phyloP scores from a whole-genome alignment of 2,329 filamentous ascomycete genomes.

The Microcyclospora pomicola region DNA sequence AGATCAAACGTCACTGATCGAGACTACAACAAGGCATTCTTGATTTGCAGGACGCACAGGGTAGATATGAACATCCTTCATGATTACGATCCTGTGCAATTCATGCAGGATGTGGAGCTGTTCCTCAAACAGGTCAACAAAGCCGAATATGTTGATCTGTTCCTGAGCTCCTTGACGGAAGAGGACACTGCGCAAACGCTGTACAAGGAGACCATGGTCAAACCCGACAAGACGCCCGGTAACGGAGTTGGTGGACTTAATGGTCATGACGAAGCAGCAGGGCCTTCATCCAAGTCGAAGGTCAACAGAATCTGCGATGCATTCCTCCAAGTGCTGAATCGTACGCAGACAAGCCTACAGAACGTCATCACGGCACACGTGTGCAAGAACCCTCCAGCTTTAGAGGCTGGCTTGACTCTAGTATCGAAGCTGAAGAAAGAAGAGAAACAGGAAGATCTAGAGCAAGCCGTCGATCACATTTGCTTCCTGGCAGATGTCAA shows the following conservation, averaged over 20 bases:
- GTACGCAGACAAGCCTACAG: conserved; percentile 56
- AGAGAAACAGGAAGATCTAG: conserved; percentile 58
- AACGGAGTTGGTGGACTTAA: conserved; percentile 4
- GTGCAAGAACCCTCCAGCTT: conserved; percentile 80
- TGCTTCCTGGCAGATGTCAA: conserved; percentile 95
- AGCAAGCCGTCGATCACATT: conserved; percentile 88
- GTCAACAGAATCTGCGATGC: conserved; percentile 82
- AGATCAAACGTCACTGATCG: conserved; percentile 64
- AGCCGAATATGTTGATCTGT: conserved; percentile 72
- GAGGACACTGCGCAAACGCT: conserved; percentile 90
- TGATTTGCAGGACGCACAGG: conserved; percentile 77
- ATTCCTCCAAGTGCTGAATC: conserved; percentile 54
- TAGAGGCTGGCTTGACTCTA: conserved; percentile 69
- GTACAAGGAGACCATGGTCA: conserved; percentile 67
- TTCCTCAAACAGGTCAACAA: conserved; percentile 80
- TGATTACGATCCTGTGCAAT: conserved; percentile 79
- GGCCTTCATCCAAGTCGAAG: conserved; percentile 38
- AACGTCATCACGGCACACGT: conserved; percentile 92
- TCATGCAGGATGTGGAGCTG: conserved; percentile 57
- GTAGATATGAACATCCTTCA: conserved; percentile 98
- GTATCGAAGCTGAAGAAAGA: conserved; percentile 54
- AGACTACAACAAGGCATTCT: conserved; percentile 72
- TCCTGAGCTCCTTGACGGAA: conserved; percentile 47
- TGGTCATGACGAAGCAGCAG: neutral
- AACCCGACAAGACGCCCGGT: conserved; percentile 11